These are phyloP conservation scores for Suillus occidentalis DNA, from an alignment of 768 basidiomycete species.

Conservation along the genomic window DNA sequence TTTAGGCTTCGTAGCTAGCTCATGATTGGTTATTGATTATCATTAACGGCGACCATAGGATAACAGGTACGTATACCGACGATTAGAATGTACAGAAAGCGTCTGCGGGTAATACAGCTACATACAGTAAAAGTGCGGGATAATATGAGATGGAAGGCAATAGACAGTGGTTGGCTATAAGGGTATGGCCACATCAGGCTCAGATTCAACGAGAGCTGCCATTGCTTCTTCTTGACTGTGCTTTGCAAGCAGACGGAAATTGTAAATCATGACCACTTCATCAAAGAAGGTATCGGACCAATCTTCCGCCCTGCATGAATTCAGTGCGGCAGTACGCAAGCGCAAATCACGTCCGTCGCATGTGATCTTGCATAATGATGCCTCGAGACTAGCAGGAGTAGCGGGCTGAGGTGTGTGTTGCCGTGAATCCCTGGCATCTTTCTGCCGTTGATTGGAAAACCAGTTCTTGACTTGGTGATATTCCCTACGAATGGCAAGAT, in stretches of 20 bases:
- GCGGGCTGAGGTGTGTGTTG: slow-evolving; percentile 34
- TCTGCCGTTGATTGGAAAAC: slow-evolving; percentile 65
- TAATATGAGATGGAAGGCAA: neutral
- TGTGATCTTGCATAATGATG: slow-evolving; percentile 34
- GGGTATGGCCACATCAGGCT: slow-evolving; percentile 2
- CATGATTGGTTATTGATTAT: slow-evolving; percentile 5
- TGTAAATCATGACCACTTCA: slow-evolving; percentile 58
- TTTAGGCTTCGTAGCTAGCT: neutral
- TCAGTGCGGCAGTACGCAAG: slow-evolving; percentile 48
- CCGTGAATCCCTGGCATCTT: slow-evolving; percentile 39
- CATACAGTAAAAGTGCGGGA: slow-evolving; percentile 6
- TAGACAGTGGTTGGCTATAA: slow-evolving; percentile 2
- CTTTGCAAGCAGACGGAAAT: slow-evolving; percentile 42
- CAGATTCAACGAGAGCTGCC: slow-evolving; percentile 26
- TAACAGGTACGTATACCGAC: slow-evolving; percentile 33
- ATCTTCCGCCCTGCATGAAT: slow-evolving; percentile 41
- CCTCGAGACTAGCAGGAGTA: slow-evolving; percentile 33
- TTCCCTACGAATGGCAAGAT: slow-evolving; percentile 37
- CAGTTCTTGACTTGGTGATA: slow-evolving; percentile 66
- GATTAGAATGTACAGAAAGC: slow-evolving; percentile 39
- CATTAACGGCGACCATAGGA: slow-evolving; percentile 21
- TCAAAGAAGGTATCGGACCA: slow-evolving; percentile 67
- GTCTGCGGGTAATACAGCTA: slow-evolving; percentile 12
- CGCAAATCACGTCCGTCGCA: slow-evolving; percentile 44
- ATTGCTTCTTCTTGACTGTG: slow-evolving; percentile 38